Evolutionary conservation across 2,329 filamentous ascomycete species (phyloP), one percentile per base, ranked within the genome.

Genomic region (Diaporthe australafricana): DNA sequence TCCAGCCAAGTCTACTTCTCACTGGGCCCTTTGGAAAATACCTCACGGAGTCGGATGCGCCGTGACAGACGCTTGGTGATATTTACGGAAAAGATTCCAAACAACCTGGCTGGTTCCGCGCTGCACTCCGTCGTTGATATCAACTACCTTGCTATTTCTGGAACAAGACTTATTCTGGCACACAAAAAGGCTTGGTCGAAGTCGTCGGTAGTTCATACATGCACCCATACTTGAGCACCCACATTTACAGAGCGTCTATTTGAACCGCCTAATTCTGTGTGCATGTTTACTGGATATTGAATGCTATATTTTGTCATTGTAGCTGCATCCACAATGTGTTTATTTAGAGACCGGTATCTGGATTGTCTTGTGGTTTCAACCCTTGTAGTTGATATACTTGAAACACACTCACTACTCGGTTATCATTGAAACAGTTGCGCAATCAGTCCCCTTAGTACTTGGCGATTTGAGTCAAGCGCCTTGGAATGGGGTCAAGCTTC

Each of bases 401-500:
- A 65, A 65, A 65, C 60, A 14, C 60, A 65, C 60, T 50, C 60
- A 65, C 60, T 50, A 50, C 60, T 65, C 60, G 60, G 45, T 38
- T 65, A 38, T 30, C 60, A 50, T 50, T 65, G 45, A 65, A 65
- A 65, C 60, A 50, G 45, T 38, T 65, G 45, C 60, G 45, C 60
- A 65, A 65, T 38, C 30, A 32, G 30, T 65, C 42, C 60, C 45
- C 60, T 65, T 65, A 38, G 30, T 38, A 65, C 60, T 65, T 65
- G 60, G 60, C 60, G 45, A 65, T 50, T 38, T 65, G 60, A 65
- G 42, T 65, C 60, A 50, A 65, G 60, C 60, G 60, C 45, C 60
- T 65, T 65, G 45, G 60, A 48, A 63, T 50, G 27, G 53, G 60
- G 60, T 65, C 60, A 65, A 65, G 60, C 60, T 65, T 50, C 60